A percentile compares a stretch with the other conserved stretches of the same genome.
phyloP scores from a whole-genome alignment of 441 rosid genomes.

The Croton setiger region DNA sequence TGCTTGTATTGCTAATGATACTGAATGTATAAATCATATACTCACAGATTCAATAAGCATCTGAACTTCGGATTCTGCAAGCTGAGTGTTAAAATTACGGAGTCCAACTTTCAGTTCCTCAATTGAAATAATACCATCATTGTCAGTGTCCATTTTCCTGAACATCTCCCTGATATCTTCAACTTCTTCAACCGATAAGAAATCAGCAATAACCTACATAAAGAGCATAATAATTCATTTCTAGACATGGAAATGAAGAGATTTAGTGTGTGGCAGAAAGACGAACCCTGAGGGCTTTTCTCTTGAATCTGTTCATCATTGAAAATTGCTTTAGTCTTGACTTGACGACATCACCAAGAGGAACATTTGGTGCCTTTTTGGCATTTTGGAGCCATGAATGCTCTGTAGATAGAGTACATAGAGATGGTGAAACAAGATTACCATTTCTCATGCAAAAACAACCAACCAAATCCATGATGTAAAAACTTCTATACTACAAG shows the following conservation, averaged over 20 bases:
- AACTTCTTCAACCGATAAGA: conserved; percentile 84
- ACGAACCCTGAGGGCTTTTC: conserved; percentile 95
- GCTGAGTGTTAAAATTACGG: conserved; percentile 64
- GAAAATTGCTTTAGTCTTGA: conserved; percentile 96
- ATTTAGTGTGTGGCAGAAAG: conserved; percentile 5
- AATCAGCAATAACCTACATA: conserved; percentile 88
- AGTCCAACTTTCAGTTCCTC: conserved; percentile 93
- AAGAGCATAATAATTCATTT: conserved; percentile 23
- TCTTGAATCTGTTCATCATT: conserved; percentile 99
- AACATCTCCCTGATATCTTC: conserved; percentile 93
- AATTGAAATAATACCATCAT: conserved; percentile 77
- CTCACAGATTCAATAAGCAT: conserved; percentile 98
- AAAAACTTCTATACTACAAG: not conserved
- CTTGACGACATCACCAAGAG: conserved; percentile 97
- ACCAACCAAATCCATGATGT: conserved; percentile 4
- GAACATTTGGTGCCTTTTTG: conserved; percentile 91
- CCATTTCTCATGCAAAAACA: conserved; percentile 2
- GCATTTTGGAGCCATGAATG: conserved; percentile 99
- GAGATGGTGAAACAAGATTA: conserved; percentile 16
- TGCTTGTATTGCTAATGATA: conserved; percentile 4
- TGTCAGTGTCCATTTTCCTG: conserved; percentile 85
- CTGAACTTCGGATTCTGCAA: conserved; percentile 92
- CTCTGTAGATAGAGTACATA: conserved; percentile 48
- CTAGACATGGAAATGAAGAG: not conserved
- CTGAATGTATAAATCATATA: conserved; percentile 20